Conservation (phyloP, 345 rosid genomes). For the Bruguiera sexangula region DNA sequence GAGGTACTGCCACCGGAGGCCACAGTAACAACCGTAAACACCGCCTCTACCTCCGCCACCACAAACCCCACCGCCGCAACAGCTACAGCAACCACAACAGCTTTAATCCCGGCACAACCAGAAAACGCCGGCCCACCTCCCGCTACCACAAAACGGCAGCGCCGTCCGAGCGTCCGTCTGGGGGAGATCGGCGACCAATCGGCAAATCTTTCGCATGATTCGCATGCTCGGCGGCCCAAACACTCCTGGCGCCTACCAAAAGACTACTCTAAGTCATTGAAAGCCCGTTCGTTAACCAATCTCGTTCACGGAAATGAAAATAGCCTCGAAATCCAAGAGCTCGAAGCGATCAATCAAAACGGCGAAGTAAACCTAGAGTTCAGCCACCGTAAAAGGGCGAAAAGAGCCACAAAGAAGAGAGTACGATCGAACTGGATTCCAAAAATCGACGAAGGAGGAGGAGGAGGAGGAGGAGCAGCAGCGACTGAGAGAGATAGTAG, state of each 20-base stretch:
- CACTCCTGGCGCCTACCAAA: constrained; percentile 39
- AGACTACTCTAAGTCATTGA: constrained; percentile 42
- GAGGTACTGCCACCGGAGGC: background rate
- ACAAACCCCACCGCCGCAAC: constrained; percentile 5
- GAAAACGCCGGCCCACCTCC: constrained; percentile 32
- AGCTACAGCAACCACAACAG: constrained; percentile 2
- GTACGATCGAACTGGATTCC: constrained; percentile 37
- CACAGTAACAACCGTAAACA: constrained; percentile 18
- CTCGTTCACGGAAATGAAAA: constrained; percentile 49
- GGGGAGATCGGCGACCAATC: constrained; percentile 37
- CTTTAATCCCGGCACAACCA: constrained; percentile 18
- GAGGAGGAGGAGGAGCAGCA: too few species aligned
- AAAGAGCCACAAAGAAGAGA: constrained; percentile 24
- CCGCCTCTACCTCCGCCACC: constrained; percentile 38
- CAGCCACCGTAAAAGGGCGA: constrained; percentile 35
- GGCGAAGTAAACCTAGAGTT: constrained; percentile 27
- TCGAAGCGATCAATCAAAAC: constrained; percentile 24
- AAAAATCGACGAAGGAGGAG: constrained; percentile 18
- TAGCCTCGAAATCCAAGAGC: constrained; percentile 28
- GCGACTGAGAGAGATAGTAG: constrained; percentile 13
- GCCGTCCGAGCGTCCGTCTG: constrained; percentile 37
- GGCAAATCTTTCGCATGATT: constrained; percentile 35
- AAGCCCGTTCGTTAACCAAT: constrained; percentile 57
- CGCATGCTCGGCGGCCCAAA: constrained; percentile 45
- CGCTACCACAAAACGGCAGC: constrained; percentile 24